Base-by-base conservation (phyloP, 345 rosid genomes). In the Barbarea vulgaris region DNA sequence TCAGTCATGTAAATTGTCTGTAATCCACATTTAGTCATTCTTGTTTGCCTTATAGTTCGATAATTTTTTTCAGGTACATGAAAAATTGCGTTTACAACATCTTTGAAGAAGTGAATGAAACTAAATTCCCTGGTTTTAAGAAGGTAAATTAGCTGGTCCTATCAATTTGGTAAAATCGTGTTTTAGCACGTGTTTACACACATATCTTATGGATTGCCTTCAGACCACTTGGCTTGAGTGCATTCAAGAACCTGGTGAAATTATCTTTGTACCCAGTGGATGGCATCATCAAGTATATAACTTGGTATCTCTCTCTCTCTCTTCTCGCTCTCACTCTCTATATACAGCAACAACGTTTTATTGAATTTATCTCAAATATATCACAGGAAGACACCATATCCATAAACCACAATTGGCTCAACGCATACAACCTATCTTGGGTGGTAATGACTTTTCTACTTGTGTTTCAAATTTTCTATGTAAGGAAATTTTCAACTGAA, bases 281-380 rank as follows among this genome's bases (percentile, higher is more conserved):
- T 94, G 97, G 98, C 89, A 88, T 83, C 95, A 94, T 85, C 97
- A 94, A 91, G 98, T 94, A 64, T 92, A 85, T 64, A 94, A 94
- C 87, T 80, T 91, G 89, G 97, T 91, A 84, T 41, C 27, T 64
- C 41, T 60, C 74, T 24, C 36, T 64, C 52, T 63, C 74, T 54
- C 22, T 18, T 61, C 34, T 64, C 75, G 12, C 22, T 13, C 61
- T 25, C 3, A 12, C 36, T 24, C 14, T 17, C 4, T 17, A 21
- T 27, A 9, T n/a, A 44, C 10, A 54, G 10, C 28, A 53, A 28
- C 46, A 36, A 3, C 5, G 12, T 15, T 36, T 34, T 30, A 1
- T 3, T 77, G 28, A 17, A 15, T 54, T 54, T 13, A 27, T 52
- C 42, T 59, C 55, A n/a, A 61, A 72, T 48, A 37, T 83, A 34